A percentile compares a stretch with the other conserved stretches of the same genome.
Conservation (phyloP, 208 protist species). For the Trypanosomatidae sp. region DNA sequence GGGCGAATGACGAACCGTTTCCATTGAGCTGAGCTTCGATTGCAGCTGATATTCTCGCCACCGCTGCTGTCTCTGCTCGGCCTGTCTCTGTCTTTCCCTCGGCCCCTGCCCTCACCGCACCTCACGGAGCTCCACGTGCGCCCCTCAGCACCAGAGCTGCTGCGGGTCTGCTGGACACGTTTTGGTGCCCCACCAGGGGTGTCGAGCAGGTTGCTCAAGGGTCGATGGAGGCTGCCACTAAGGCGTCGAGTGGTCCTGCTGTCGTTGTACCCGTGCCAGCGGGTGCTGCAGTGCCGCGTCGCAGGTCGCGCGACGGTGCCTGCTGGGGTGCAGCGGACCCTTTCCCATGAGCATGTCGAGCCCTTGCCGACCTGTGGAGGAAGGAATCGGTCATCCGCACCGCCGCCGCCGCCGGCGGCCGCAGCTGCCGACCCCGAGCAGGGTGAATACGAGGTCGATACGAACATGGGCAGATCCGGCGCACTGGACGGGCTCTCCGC, state of each 20-base stretch:
- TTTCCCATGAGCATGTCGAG: background rate
- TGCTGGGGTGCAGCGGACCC: background rate
- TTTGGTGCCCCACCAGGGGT: background rate
- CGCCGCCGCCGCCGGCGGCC: background rate
- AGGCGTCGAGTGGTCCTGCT: background rate
- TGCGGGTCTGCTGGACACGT: background rate
- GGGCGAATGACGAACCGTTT: background rate
- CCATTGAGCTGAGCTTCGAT: background rate
- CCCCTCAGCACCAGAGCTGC: background rate
- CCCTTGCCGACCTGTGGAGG: background rate
- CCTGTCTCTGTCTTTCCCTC: background rate
- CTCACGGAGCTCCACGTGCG: background rate
- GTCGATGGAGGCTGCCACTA: background rate
- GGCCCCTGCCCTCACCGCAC: background rate
- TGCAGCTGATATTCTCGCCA: background rate
- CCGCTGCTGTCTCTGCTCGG: background rate
- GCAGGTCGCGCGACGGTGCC: background rate
- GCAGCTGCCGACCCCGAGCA: background rate
- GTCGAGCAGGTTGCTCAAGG: background rate
- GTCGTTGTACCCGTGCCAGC: background rate
- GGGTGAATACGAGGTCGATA: background rate
- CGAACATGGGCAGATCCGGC: slow-evolving; percentile 4
- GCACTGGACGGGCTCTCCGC: background rate
- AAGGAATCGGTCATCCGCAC: background rate
- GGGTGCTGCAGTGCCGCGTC: background rate